Evolutionary conservation across 768 basidiomycete species (phyloP).

Genomic region (Tricholoma saponaceum): DNA sequence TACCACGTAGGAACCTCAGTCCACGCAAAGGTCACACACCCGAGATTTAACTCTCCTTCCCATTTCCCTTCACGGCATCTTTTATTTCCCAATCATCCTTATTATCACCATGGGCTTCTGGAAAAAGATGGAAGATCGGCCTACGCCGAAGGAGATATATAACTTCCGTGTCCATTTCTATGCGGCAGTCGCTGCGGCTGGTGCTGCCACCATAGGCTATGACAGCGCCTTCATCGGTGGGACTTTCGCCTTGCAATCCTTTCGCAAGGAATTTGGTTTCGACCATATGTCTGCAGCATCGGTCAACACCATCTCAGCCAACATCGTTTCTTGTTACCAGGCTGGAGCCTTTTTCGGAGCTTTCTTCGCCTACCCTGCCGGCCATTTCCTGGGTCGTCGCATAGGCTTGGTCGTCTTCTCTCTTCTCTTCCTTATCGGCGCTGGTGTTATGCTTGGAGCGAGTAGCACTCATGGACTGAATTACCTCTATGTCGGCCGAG

Average conservation of each 20-base stretch:
- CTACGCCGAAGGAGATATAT: slow-evolving; percentile 30
- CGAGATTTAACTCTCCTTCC: too few species aligned
- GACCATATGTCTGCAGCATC: slow-evolving; percentile 23
- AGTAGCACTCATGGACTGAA: slow-evolving; percentile 29
- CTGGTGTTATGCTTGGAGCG: not conserved
- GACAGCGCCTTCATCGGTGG: slow-evolving; percentile 46
- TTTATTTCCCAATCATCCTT: too few species aligned
- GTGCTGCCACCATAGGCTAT: slow-evolving; percentile 40
- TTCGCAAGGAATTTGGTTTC: slow-evolving; percentile 42
- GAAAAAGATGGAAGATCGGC: slow-evolving; percentile 19
- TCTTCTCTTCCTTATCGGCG: slow-evolving; percentile 21
- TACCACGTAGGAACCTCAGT: too few species aligned
- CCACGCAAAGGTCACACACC: too few species aligned
- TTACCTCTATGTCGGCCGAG: slow-evolving; percentile 38
- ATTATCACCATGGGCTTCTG: slow-evolving; percentile 15
- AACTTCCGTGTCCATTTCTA: slow-evolving; percentile 37
- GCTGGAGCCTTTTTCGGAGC: slow-evolving; percentile 42
- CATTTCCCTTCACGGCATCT: too few species aligned
- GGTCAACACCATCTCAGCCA: slow-evolving; percentile 33
- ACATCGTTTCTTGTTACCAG: slow-evolving; percentile 44
- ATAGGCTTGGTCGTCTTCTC: slow-evolving; percentile 33
- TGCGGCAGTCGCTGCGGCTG: slow-evolving; percentile 30
- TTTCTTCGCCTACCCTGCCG: slow-evolving; percentile 31
- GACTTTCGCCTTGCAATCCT: slow-evolving; percentile 36
- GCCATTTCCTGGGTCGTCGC: slow-evolving; percentile 36